Evolutionary conservation across 106 monocot genomes (phyloP).

Genomic region (Ottelia alismoides): DNA sequence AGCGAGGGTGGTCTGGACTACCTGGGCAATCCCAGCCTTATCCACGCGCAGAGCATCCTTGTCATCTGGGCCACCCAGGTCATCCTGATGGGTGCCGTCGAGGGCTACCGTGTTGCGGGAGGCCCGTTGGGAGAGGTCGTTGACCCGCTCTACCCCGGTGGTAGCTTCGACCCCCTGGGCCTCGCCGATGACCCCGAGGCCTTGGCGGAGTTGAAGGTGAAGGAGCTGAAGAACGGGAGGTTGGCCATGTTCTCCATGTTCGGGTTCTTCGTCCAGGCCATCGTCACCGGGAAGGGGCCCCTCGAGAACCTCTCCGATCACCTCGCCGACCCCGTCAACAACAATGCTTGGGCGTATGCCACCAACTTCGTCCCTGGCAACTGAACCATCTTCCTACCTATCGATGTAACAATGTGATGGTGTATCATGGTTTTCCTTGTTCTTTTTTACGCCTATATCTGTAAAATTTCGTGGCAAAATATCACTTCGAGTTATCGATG

Average conservation of each 20-base stretch:
- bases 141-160: conserved; percentile 27
- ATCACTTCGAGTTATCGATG: no score
- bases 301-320: no score
- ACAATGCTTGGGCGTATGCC: no score
- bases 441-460: no score
- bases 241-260: conserved; percentile 37
- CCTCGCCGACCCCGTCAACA: no score
- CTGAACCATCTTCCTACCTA: no score
- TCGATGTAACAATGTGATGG: no score
- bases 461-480: no score
- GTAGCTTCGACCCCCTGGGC: conserved; percentile 29
- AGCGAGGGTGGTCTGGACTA: conserved; percentile 4
- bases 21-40: conserved; percentile 3
- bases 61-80: conserved; percentile 1
- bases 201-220: conserved; percentile 37
- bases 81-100: not conserved
- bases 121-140: conserved; percentile 24
- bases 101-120: conserved; percentile 9
- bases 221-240: conserved; percentile 30
- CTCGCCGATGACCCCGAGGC: conserved; percentile 32
- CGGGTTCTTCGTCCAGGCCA: conserved; percentile 31
- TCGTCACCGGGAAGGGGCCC: no score
- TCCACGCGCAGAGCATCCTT: conserved; percentile 5
- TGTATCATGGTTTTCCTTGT: no score
- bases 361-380: no score